Evolutionary conservation across 1,284 basidiomycete genomes (phyloP).

Genomic region (Pholiota adiposa): DNA sequence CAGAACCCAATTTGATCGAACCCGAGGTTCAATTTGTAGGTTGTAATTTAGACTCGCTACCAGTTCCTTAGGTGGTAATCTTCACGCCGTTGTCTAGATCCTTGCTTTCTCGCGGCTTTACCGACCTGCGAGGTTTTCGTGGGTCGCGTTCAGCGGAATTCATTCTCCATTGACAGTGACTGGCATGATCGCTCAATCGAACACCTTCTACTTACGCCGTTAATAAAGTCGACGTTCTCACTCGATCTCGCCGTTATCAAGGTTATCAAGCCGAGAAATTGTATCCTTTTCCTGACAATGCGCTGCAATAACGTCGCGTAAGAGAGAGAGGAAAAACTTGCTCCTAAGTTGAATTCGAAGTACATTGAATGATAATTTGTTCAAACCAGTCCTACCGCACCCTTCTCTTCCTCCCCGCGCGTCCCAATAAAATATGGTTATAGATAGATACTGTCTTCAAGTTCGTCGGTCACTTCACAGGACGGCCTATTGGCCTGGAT

Average conservation of each 20-base stretch:
- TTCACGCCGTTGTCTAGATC: too few species aligned
- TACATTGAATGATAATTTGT: neutral
- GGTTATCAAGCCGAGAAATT: too few species aligned
- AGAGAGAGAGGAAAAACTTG: too few species aligned
- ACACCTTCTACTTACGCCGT: neutral
- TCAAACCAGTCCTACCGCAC: neutral
- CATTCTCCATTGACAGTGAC: neutral
- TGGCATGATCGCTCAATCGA: neutral
- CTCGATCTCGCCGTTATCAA: neutral
- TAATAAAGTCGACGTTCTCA: neutral
- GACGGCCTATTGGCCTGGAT: neutral
- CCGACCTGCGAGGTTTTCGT: slow-evolving; percentile 10
- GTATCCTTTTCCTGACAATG: neutral
- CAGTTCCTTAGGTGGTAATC: too few species aligned
- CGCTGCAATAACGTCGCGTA: too few species aligned
- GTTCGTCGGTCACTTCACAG: neutral
- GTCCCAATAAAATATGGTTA: neutral
- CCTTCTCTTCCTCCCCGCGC: neutral
- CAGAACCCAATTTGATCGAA: neutral
- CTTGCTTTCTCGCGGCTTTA: neutral
- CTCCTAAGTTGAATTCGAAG: too few species aligned
- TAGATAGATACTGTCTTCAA: neutral
- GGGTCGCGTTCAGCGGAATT: neutral
- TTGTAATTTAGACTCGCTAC: too few species aligned
- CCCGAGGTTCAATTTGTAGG: neutral